phyloP scores from a whole-genome alignment of 805 yeast genomes.

The Metschnikowia chrysomelidarum region DNA sequence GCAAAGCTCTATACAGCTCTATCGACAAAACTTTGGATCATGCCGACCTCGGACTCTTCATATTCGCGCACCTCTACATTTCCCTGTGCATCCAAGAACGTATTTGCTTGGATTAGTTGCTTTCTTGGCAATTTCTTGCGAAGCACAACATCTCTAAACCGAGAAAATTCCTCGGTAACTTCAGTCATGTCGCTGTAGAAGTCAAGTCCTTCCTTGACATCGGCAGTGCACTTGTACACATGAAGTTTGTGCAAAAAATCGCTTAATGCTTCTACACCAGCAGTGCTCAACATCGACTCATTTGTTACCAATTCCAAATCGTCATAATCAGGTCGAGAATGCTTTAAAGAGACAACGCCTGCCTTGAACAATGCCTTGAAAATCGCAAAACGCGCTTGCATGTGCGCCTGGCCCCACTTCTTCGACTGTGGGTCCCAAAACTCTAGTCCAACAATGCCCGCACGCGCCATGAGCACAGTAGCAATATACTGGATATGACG shows the following conservation, averaged over 20 bases:
- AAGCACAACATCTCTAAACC: slow-evolving; percentile 66
- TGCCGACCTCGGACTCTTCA: slow-evolving; percentile 67
- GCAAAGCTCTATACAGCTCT: slow-evolving; percentile 34
- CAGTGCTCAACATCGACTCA: slow-evolving; percentile 57
- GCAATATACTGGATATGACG: slow-evolving; percentile 64
- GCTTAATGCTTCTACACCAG: slow-evolving; percentile 72
- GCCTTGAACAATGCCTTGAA: slow-evolving; percentile 71
- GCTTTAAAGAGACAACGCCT: slow-evolving; percentile 57
- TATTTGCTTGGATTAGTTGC: slow-evolving; percentile 82
- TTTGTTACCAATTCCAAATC: slow-evolving; percentile 65
- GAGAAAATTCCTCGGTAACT: slow-evolving; percentile 60
- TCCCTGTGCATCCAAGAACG: slow-evolving; percentile 42
- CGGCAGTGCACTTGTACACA: slow-evolving; percentile 75
- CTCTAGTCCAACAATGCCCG: slow-evolving; percentile 80
- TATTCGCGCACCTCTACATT: slow-evolving; percentile 65
- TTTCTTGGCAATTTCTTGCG: slow-evolving; percentile 77
- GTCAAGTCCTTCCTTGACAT: slow-evolving; percentile 58
- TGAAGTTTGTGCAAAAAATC: slow-evolving; percentile 72
- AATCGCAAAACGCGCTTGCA: slow-evolving; percentile 89
- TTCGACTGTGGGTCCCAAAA: slow-evolving; percentile 79
- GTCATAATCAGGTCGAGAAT: slow-evolving; percentile 46
- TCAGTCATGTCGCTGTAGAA: slow-evolving; percentile 69
- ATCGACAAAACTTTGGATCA: slow-evolving; percentile 76
- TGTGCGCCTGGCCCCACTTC: slow-evolving; percentile 95
- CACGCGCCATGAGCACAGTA: slow-evolving; percentile 80